Evolutionary conservation across 441 rosid genomes (phyloP).

Genomic region (Geranium incanum): DNA sequence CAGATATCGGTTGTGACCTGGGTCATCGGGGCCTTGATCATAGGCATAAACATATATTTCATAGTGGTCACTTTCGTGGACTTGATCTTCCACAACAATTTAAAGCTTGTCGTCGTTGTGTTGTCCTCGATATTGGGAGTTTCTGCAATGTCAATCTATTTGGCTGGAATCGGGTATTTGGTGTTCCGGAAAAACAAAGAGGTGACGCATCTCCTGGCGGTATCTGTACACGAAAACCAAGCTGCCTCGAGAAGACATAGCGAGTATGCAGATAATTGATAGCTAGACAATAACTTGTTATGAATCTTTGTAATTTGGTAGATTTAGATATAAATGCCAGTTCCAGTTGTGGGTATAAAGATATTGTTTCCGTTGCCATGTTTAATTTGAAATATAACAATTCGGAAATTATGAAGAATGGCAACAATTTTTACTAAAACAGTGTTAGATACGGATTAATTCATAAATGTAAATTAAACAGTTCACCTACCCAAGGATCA

Average conservation of each 20-base stretch:
- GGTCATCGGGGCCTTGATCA: constrained; percentile 65
- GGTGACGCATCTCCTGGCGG: constrained; percentile 35
- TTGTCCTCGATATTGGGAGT: constrained; percentile 68
- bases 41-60: constrained; percentile 78
- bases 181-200: constrained; percentile 57
- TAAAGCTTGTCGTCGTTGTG: constrained; percentile 36
- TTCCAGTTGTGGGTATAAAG: too few species aligned
- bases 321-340: too few species aligned
- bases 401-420: too few species aligned
- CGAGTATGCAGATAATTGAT: constrained; percentile 36
- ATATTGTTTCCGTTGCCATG: too few species aligned
- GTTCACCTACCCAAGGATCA: too few species aligned
- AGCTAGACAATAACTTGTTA: too few species aligned
- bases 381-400: too few species aligned
- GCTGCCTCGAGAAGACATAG: constrained; percentile 57
- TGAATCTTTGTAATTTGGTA: too few species aligned
- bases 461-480: too few species aligned
- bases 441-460: too few species aligned
- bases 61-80: constrained; percentile 50
- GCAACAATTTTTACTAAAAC: too few species aligned
- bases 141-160: constrained; percentile 51
- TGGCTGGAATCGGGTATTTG: constrained; percentile 64
- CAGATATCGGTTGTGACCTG: constrained; percentile 73
- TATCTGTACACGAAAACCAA: constrained; percentile 30
- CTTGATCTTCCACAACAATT: constrained; percentile 46